Evolutionary conservation across 257 asterid genomes (phyloP).

Genomic region (Solanum clarkiae): DNA sequence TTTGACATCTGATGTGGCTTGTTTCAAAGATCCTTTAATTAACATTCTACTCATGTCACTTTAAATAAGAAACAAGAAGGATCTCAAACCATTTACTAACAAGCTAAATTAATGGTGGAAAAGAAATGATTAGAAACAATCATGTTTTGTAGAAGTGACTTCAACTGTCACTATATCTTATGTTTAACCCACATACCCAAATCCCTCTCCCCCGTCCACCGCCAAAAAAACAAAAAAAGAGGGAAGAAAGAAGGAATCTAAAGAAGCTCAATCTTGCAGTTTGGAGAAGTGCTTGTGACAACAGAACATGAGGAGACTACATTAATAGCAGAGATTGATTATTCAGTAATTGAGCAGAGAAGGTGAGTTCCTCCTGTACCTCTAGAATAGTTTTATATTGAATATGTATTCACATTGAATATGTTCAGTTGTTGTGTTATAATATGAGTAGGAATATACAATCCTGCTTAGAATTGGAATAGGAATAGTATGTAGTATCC

Average conservation of each 20-base stretch:
- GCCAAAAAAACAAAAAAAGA: background rate
- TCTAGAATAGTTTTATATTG: background rate
- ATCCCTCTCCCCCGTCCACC: background rate
- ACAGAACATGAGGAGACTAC: constrained; percentile 75
- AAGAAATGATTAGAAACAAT: background rate
- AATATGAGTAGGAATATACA: no score
- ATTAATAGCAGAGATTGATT: constrained; percentile 66
- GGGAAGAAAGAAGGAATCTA: background rate
- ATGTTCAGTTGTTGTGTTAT: background rate
- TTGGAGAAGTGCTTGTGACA: constrained; percentile 88
- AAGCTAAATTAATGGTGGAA: background rate
- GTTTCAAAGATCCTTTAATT: background rate
- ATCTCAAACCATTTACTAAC: background rate
- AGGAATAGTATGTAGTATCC: no score
- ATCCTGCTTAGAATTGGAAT: no score
- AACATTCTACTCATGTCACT: background rate
- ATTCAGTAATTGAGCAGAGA: constrained; percentile 68
- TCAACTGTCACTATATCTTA: background rate
- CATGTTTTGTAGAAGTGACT: background rate
- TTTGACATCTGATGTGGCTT: background rate
- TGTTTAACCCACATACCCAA: background rate
- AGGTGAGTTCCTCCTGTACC: constrained; percentile 28
- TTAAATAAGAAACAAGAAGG: background rate
- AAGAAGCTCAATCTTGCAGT: constrained; percentile 40
- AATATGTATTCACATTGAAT: background rate